Base-by-base conservation (phyloP, 371 early-diverging fungal species). In the Mucor irregularis region DNA sequence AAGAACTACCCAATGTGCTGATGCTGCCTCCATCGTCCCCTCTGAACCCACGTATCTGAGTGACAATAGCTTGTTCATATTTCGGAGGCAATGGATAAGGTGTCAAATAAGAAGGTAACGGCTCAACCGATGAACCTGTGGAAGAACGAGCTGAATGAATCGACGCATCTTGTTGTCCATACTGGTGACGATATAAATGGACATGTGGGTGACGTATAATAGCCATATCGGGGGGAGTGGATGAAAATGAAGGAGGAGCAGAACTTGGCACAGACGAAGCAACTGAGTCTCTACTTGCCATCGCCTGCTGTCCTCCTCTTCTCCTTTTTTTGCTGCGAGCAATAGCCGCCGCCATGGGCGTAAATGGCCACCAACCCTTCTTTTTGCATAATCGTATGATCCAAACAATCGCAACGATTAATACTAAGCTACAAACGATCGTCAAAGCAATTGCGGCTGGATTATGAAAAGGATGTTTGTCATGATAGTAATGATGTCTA, bases 21-120 rank as follows among this genome's bases (percentile, higher is more conserved):
- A 19, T 40, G 14, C 45, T 45, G 16, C 47, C 48, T n/a, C 39
- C 37, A 16, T 53, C 42, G 3, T 48, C 42, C 2, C 24, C 48
- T 16, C 53, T 30, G 35, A 66, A 47, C 5, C 64, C 73, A 31
- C 76, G 53, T 19, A 76, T 76, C 44, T 76, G 76, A 17, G 71
- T 73, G 6, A 76, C 76, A 45, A 76, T 73, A 26, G 76, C 76
- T 26, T 76, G 73, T 48, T 76, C 76, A 44, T 76, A 76, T 53
- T 76, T 76, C 21, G 76, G 76, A 19, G 73, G 73, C 3, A 69
- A 53, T 5, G 59, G 54, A 38, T 70, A 71, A 7, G 73, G 67
- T 7, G 69, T 55, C 17, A 63, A 42, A n/a, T 76, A 76, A 17
- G 71, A 62, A 1, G 76, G 76, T 10, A 76, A 30, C 7, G 66